These are phyloP conservation scores for Erysimum cheiranthoides DNA, from an alignment of 345 rosid genomes.

Conservation along the genomic window DNA sequence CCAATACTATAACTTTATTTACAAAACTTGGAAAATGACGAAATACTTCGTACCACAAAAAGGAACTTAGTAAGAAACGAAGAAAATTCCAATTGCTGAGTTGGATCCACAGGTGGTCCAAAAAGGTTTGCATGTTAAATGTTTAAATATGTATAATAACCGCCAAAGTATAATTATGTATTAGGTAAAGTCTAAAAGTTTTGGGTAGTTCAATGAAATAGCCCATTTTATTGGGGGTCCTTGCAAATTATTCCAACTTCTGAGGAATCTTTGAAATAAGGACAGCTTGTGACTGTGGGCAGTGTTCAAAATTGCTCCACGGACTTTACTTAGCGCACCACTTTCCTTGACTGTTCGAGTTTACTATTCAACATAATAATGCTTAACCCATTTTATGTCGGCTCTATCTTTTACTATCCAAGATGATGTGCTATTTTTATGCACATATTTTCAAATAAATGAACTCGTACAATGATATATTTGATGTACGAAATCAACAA, in stretches of 20 bases:
- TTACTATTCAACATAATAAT: slow-evolving; percentile 26
- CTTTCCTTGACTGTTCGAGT: slow-evolving; percentile 37
- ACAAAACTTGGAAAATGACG: not conserved
- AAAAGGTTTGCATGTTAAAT: not conserved
- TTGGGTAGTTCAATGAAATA: not conserved
- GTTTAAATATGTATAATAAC: not conserved
- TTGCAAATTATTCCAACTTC: not conserved
- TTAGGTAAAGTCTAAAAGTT: not conserved
- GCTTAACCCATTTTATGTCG: slow-evolving; percentile 16
- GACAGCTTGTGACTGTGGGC: not conserved
- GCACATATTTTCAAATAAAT: not conserved
- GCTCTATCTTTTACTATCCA: not conserved
- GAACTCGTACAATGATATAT: not conserved
- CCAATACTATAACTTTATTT: not conserved
- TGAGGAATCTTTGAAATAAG: not conserved
- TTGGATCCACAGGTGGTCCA: not conserved
- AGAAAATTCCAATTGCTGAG: not conserved
- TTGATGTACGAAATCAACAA: not conserved
- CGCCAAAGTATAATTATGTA: not conserved
- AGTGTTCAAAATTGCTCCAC: slow-evolving; percentile 31
- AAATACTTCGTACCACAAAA: not conserved
- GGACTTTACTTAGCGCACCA: slow-evolving; percentile 21
- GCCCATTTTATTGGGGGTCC: not conserved
- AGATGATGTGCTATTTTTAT: not conserved
- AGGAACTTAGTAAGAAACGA: not conserved